Percentiles rank a stretch among this genome's conserved stretches.
These are phyloP conservation scores for Amanita exitialis DNA, from an alignment of 768 basidiomycete species.

Conservation along the genomic window DNA sequence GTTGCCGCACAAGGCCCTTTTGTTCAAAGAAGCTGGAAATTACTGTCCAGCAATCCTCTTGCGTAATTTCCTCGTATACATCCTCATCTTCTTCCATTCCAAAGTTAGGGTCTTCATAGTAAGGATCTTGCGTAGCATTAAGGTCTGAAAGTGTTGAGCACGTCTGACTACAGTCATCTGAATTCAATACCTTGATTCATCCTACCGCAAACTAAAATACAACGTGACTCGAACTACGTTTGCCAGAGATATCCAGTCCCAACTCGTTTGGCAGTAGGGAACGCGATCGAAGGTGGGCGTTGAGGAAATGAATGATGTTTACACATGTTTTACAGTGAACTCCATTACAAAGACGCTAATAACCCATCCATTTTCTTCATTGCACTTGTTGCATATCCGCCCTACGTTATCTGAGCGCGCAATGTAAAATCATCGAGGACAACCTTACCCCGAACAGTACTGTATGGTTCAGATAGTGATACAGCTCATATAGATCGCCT, in stretches of 20 bases:
- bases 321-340: background rate
- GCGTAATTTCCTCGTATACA: slow-evolving; percentile 70
- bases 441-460: slow-evolving; percentile 63
- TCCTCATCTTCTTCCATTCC: slow-evolving; percentile 46
- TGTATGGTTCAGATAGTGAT: slow-evolving; percentile 79
- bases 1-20: slow-evolving; percentile 95
- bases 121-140: slow-evolving; percentile 38
- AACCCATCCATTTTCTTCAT: slow-evolving; percentile 31
- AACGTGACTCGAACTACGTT: background rate
- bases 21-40: slow-evolving; percentile 96
- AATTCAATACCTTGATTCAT: slow-evolving; percentile 45
- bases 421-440: slow-evolving; percentile 5
- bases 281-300: background rate
- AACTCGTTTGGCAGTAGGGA: background rate
- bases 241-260: background rate
- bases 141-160: slow-evolving; percentile 31
- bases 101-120: slow-evolving; percentile 53
- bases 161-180: background rate
- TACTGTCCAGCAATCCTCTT: slow-evolving; percentile 92
- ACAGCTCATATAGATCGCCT: slow-evolving; percentile 64
- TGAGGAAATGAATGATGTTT: background rate
- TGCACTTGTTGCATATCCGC: slow-evolving; percentile 44
- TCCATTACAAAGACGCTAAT: slow-evolving; percentile 8
- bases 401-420: slow-evolving; percentile 21
- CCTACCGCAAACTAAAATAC: slow-evolving; percentile 1